A percentile compares a stretch with the other conserved stretches of the same genome.
Conservation (phyloP, 768 basidiomycete species). For the Pleurotus pulmonarius region DNA sequence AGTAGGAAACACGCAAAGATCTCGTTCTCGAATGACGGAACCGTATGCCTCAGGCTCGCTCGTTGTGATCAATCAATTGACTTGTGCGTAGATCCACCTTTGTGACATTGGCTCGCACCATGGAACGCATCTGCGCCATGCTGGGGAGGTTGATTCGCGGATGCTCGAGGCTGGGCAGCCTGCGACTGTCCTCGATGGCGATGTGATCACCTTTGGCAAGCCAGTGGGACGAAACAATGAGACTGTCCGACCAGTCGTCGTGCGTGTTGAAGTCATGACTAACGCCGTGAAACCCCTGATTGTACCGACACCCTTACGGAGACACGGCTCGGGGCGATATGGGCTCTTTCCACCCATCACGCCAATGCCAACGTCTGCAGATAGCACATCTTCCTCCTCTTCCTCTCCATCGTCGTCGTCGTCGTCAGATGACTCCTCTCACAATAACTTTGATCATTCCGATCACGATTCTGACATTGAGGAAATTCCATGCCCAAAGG, state of each 20-base stretch:
- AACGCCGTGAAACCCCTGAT: not conserved
- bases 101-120: conserved; percentile 74
- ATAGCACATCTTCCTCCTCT: conserved; percentile 36
- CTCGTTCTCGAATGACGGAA: conserved; percentile 64
- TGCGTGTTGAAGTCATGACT: conserved; percentile 45
- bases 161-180: conserved; percentile 53
- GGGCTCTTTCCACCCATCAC: conserved; percentile 47
- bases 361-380: conserved; percentile 31
- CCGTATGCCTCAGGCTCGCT: conserved; percentile 34
- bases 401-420: conserved; percentile 28
- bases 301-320: not conserved
- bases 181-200: conserved; percentile 59
- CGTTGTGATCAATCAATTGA: not conserved
- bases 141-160: conserved; percentile 44
- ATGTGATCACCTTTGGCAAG: conserved; percentile 76
- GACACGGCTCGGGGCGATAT: conserved; percentile 50
- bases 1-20: conserved; percentile 79
- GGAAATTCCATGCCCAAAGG: conserved; percentile 35
- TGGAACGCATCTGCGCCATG: conserved; percentile 64
- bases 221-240: conserved; percentile 60
- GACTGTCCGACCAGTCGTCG: conserved; percentile 60
- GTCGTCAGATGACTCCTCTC: conserved; percentile 32
- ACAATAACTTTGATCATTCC: conserved; percentile 13
- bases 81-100: conserved; percentile 28
- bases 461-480: conserved; percentile 53